Conservation (phyloP, 345 rosid genomes). For the Brassica rapa region DNA sequence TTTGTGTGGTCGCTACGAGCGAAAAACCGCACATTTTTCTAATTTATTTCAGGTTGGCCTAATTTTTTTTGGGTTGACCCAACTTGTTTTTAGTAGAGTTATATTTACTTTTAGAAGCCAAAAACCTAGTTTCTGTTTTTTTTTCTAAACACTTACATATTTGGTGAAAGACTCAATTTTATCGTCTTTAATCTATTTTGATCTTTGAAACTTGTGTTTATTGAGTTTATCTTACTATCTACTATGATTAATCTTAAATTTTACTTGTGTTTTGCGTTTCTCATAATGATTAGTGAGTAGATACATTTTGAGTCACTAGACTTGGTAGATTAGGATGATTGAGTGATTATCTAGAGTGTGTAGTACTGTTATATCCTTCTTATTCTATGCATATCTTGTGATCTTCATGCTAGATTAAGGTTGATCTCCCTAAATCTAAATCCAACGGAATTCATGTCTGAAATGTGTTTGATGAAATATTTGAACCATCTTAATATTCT, state of each 20-base stretch:
- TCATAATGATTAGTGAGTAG: neutral
- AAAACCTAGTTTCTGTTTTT: no score
- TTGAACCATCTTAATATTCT: neutral
- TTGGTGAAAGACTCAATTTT: no score
- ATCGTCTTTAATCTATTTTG: no score
- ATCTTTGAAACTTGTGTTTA: no score
- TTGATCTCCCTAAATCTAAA: neutral
- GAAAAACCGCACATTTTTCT: no score
- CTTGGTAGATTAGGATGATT: neutral
- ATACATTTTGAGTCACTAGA: neutral
- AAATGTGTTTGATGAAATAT: neutral
- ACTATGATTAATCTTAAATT: neutral
- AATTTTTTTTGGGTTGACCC: no score
- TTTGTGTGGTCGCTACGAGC: no score
- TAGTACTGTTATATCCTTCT: no score
- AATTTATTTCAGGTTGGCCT: no score
- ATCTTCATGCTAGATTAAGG: neutral
- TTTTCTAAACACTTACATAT: no score
- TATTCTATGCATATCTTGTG: neutral
- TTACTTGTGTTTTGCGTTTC: neutral
- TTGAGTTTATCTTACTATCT: neutral
- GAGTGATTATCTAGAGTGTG: neutral
- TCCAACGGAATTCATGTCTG: neutral
- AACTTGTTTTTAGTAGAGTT: no score
- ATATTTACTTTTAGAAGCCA: no score